A percentile compares a stretch with the other conserved stretches of the same genome.
Evolutionary conservation across 2,329 filamentous ascomycete species (phyloP).

Genomic region (Teratosphaeria nubilosa): DNA sequence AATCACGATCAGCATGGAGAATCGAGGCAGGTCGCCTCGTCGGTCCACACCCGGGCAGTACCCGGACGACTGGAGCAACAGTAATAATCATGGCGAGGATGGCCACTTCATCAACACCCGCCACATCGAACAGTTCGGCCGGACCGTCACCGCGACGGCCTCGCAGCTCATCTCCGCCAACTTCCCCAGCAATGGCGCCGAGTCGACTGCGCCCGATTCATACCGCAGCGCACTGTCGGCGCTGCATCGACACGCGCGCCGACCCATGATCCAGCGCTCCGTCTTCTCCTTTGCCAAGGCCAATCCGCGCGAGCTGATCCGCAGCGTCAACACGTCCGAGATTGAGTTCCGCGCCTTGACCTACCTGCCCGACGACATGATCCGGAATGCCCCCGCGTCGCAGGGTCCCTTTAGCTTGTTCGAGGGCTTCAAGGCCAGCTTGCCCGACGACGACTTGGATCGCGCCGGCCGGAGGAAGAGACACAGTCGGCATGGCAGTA

Average conservation of each 20-base stretch:
- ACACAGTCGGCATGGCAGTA: conserved; percentile 57
- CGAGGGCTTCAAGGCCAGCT: conserved; percentile 86
- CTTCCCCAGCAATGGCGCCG: conserved; percentile 27
- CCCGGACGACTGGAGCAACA: neutral
- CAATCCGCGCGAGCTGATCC: conserved; percentile 85
- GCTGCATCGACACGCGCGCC: conserved; percentile 78
- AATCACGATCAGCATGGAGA: conserved; percentile 11
- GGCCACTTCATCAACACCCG: conserved; percentile 42
- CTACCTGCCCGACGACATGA: conserved; percentile 79
- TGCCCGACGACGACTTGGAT: conserved; percentile 49
- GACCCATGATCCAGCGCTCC: conserved; percentile 73
- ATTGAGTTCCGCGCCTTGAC: conserved; percentile 89
- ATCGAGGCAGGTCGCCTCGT: conserved; percentile 10
- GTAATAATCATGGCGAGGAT: conserved; percentile 7
- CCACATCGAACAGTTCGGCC: conserved; percentile 66
- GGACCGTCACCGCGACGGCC: conserved; percentile 68
- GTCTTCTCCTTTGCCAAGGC: conserved; percentile 87
- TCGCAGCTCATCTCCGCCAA: conserved; percentile 61
- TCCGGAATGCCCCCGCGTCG: conserved; percentile 78
- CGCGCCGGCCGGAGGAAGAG: conserved; percentile 49
- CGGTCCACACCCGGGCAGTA: neutral
- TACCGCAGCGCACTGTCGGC: conserved; percentile 83
- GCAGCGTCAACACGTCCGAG: conserved; percentile 84
- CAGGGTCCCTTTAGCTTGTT: conserved; percentile 86
- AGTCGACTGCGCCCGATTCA: conserved; percentile 36